Evolutionary conservation across 2,329 filamentous ascomycete species (phyloP), one percentile per base, ranked within the genome.

Genomic region (Botrytis sinoallii): DNA sequence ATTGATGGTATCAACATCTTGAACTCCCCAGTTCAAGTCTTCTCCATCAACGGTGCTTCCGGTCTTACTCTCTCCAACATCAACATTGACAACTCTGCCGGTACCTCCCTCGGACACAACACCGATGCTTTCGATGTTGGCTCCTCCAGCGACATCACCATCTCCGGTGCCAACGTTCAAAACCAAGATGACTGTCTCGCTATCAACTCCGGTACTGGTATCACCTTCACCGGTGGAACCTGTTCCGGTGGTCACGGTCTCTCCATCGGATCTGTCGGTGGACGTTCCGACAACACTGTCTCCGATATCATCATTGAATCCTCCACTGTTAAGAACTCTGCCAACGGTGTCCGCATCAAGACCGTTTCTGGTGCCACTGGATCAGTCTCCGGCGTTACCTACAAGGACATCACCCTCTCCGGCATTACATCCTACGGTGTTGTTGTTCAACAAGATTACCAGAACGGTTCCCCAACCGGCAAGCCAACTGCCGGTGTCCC

Each of bases 101-200:
- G 89, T 48, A 79, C 79, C 73, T 25, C 79, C 81, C 72, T 79
- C 6, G 84, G 84, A 25, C 83, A 86, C 77, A 89, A 89, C 82
- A 89, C 87, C 3, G 88, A 89, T 77, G 86, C 82, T 25, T 88
- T 87, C 76, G 85, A 88, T 75, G 82, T 88, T 61, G 85, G 85
- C 57, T 82, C 79, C 48, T 85, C 83, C 25, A 83, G 81, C 38
- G 83, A 83, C 52, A 82, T 89, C 55, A 85, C 82, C 69, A 88
- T 90, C 79, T 82, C 82, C 70, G 84, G 85, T 60, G 86, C 86
- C 40, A 84, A 82, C 72, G 83, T 89, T 52, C 83, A 86, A 79
- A 89, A 89, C 82, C 88, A 89, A 81, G 88, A 90, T 75, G 88
- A 89, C 78, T 90, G 88, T 77, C 81, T 89, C 18, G 88, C 88